A percentile compares a stretch with the other conserved stretches of the same genome.
Evolutionary conservation across 2,329 filamentous ascomycete genomes (phyloP).

Genomic region (Trichoderma oligosporum): DNA sequence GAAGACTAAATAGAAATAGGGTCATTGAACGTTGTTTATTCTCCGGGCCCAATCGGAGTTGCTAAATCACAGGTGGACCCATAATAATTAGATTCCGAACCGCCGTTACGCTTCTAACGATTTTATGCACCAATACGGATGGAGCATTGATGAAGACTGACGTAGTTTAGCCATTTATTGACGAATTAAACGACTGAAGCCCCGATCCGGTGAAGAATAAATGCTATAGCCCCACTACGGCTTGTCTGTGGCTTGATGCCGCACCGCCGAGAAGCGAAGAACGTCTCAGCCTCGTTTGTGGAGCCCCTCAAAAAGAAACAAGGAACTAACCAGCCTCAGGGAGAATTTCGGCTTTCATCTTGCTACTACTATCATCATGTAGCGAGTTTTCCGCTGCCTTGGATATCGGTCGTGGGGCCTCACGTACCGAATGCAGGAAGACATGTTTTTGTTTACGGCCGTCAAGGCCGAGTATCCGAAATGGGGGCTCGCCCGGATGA

Average conservation of each 20-base stretch:
- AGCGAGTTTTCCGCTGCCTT: not conserved
- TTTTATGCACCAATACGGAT: not conserved
- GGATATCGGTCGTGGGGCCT: not conserved
- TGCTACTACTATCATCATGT: not conserved
- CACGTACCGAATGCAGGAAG: not conserved
- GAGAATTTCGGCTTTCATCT: conserved; percentile 1
- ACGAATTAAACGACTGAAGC: not conserved
- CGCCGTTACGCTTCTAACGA: not conserved
- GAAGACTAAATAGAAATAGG: not conserved
- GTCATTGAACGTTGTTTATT: too few species aligned
- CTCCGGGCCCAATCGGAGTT: not conserved
- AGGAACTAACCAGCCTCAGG: too few species aligned
- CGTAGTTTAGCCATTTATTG: not conserved
- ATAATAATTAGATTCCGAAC: conserved; percentile 1
- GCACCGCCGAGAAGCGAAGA: not conserved
- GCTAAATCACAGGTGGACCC: not conserved
- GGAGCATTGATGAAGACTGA: too few species aligned
- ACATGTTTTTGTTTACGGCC: not conserved
- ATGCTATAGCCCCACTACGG: not conserved
- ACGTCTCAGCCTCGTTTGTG: conserved; percentile 7
- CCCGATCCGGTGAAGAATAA: not conserved
- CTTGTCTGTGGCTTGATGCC: conserved; percentile 10
- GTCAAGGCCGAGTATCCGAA: not conserved
- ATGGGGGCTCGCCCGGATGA: too few species aligned
- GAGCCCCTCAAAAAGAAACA: too few species aligned